Evolutionary conservation across 768 basidiomycete species (phyloP).

Genomic region (Lactarius quietus): DNA sequence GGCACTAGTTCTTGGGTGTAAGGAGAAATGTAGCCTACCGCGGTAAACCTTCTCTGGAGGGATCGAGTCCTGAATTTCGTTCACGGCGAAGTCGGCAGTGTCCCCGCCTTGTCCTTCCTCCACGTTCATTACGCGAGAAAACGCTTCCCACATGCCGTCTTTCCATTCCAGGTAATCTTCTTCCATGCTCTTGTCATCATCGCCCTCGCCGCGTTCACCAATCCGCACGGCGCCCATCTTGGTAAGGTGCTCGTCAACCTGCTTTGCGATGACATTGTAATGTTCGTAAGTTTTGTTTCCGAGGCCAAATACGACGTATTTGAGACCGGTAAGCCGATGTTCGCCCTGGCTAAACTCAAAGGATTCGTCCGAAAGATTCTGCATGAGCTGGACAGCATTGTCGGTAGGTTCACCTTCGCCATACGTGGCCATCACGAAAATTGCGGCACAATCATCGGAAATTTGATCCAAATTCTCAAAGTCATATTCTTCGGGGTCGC

Average conservation of each 20-base stretch:
- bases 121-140: constrained; percentile 76
- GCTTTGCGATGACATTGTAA: constrained; percentile 86
- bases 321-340: constrained; percentile 74
- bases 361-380: constrained; percentile 81
- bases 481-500: constrained; percentile 98
- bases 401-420: constrained; percentile 99
- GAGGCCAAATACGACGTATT: constrained; percentile 92
- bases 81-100: constrained; percentile 88
- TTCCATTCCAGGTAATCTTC: constrained; percentile 99
- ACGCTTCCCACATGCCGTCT: constrained; percentile 93
- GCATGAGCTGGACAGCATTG: constrained; percentile 92
- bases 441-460: constrained; percentile 80
- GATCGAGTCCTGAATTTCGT: constrained; percentile 64
- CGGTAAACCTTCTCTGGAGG: constrained; percentile 89
- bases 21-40: constrained; percentile 45
- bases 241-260: constrained; percentile 67
- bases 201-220: constrained; percentile 90
- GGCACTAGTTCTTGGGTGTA: background rate
- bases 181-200: constrained; percentile 99
- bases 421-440: constrained; percentile 98
- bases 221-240: constrained; percentile 83
- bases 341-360: constrained; percentile 84
- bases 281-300: constrained; percentile 96
- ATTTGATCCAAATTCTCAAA: constrained; percentile 93
- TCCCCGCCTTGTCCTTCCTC: constrained; percentile 98